Evolutionary conservation across 768 basidiomycete genomes (phyloP), one percentile per base, ranked within the genome.

Genomic region (Baorangia bicolor): DNA sequence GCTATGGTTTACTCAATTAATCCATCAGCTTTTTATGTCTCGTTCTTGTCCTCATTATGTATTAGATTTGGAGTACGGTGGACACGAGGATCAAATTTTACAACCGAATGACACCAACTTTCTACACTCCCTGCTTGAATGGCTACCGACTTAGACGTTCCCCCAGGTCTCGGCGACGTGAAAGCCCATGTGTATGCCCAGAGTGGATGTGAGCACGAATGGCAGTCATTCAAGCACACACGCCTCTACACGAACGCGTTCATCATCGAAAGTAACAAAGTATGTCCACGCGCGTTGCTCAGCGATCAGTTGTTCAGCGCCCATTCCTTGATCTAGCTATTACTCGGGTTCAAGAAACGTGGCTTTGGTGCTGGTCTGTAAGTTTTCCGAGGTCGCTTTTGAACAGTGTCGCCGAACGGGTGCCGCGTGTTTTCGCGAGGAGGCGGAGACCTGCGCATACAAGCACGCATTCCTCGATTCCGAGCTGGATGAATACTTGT

Each of bases 321-420:
- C 31, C 16, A 16, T 37, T 23, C 82, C 2, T 85, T 84, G 40
- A 77, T 80, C 50, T 80, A 90, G 85, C 70, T 92, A 14, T 71
- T 92, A 16, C 78, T 92, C 10, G 90, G 90, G 4, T 81, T 80
- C 63, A 92, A 92, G 71, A 92, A 92, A 67, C 79, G 90, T 25
- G 90, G 90, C 2, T 85, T 90, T 65, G 90, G 90, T 25, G 73
- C 73, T 35, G 77, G 80, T 57, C 75, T 82, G 88, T 88, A 60
- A 52, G 80, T 59, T 35, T 50, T 56, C 59, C 33, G 16, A 18
- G 16, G 2, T 21, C 23, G 5, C 18, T n/a, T n/a, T n/a, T n/a
- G n/a, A n/a, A n/a, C n/a, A n/a, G n/a, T n/a, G n/a, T n/a, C n/a
- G n/a, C n/a, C n/a, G n/a, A n/a, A n/a, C n/a, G n/a, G n/a, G n/a